phyloP scores from a whole-genome alignment of 2,329 filamentous ascomycete species.

The Daldinia sp. region DNA sequence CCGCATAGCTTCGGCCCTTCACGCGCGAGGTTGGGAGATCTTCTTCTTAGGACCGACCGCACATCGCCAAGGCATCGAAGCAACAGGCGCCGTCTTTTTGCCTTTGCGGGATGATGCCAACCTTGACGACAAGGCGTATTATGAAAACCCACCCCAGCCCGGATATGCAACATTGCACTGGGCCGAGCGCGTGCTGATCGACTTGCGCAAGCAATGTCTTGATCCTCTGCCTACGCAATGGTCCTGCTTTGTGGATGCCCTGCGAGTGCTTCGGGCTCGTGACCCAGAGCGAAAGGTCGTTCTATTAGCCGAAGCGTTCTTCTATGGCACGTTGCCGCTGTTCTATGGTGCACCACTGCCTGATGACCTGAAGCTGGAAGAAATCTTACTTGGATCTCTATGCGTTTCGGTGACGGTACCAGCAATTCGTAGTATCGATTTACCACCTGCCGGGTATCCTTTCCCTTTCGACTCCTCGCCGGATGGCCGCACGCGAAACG shows the following conservation, averaged over 20 bases:
- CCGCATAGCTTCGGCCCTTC: conserved; percentile 52
- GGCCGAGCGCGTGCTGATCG: conserved; percentile 51
- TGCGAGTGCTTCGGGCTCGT: conserved; percentile 43
- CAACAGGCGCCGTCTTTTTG: conserved; percentile 51
- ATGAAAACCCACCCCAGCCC: conserved; percentile 44
- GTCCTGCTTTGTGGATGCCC: conserved; percentile 49
- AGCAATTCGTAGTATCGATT: conserved; percentile 52
- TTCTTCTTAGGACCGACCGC: conserved; percentile 54
- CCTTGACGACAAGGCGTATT: conserved; percentile 53
- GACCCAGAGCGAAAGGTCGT: conserved; percentile 45
- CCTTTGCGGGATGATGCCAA: conserved; percentile 51
- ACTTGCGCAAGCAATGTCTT: conserved; percentile 51
- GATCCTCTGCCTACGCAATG: conserved; percentile 53
- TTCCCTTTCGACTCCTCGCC: conserved; percentile 50
- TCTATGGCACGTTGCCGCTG: conserved; percentile 54
- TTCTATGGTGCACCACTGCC: conserved; percentile 50
- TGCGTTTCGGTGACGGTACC: conserved; percentile 56
- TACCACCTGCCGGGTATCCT: conserved; percentile 53
- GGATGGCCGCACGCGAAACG: conserved; percentile 46
- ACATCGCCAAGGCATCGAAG: conserved; percentile 53
- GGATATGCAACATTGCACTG: conserved; percentile 46
- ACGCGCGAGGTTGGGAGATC: conserved; percentile 49
- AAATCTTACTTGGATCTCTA: conserved; percentile 46
- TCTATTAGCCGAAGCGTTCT: conserved; percentile 54
- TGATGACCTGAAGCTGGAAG: conserved; percentile 17